Percentiles rank a stretch among this genome's conserved stretches.
These are phyloP conservation scores for Microsporum ferrugineum DNA, from an alignment of 2,329 filamentous ascomycete species.

Conservation along the genomic window DNA sequence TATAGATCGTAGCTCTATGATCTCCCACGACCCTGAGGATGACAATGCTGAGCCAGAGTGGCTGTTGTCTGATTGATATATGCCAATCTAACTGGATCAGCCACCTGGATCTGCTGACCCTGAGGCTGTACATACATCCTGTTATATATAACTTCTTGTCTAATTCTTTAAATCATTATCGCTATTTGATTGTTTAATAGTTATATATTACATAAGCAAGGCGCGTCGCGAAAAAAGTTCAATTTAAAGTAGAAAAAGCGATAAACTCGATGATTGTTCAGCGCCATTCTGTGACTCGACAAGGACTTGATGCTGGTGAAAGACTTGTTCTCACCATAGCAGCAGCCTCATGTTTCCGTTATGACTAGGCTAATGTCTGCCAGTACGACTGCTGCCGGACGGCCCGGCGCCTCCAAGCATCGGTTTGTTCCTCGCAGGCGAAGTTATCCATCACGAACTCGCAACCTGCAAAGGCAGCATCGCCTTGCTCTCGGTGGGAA, in stretches of 20 bases:
- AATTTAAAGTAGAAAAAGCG: neutral
- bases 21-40: slow-evolving; percentile 53
- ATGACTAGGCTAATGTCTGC: neutral
- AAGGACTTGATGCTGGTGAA: neutral
- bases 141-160: neutral
- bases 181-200: neutral
- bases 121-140: neutral
- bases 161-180: neutral
- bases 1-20: slow-evolving; percentile 37
- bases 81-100: neutral
- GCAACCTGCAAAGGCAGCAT: slow-evolving; percentile 9
- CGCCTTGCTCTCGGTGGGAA: slow-evolving; percentile 13
- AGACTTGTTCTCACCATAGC: neutral
- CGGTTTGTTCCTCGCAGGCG: neutral
- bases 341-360: neutral
- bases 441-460: neutral
- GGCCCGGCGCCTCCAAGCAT: neutral
- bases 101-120: neutral
- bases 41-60: slow-evolving; percentile 56
- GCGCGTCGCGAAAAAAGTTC: neutral
- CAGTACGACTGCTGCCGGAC: neutral
- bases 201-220: neutral
- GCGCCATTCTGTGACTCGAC: neutral
- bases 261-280: neutral
- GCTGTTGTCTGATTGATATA: slow-evolving; percentile 35